These are phyloP conservation scores for Helicostylum pulchrum DNA, from an alignment of 192 early-diverging fungal genomes.

Conservation along the genomic window DNA sequence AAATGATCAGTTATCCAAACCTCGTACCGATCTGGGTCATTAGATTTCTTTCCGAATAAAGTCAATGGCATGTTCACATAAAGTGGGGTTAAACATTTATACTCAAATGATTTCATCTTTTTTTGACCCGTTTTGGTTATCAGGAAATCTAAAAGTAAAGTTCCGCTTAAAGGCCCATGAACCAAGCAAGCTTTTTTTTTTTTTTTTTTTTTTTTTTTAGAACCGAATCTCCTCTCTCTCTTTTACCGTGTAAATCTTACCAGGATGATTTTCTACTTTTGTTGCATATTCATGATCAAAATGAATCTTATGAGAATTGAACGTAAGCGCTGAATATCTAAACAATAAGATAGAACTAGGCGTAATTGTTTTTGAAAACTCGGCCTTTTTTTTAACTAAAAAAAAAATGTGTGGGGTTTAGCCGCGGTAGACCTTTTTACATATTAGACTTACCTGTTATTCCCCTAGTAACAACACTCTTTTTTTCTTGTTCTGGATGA, in stretches of 20 bases:
- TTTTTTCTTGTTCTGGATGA: constrained; percentile 28
- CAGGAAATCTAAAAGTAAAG: constrained; percentile 8
- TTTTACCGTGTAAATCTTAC: not conserved
- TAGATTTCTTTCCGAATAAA: constrained; percentile 1
- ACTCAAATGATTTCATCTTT: not conserved
- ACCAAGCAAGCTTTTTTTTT: constrained; percentile 14
- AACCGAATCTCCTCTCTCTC: not conserved
- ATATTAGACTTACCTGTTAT: constrained; percentile 1
- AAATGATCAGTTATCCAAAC: constrained; percentile 12
- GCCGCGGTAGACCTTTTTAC: not conserved
- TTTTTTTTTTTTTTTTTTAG: not conserved
- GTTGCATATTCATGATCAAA: constrained; percentile 16
- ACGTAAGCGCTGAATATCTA: constrained; percentile 16
- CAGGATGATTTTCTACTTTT: constrained; percentile 10
- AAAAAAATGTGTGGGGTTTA: not conserved
- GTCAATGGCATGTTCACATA: constrained; percentile 3
- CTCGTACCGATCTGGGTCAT: not conserved
- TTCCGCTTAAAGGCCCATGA: constrained; percentile 16
- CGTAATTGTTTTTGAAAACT: not conserved
- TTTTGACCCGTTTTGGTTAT: not conserved
- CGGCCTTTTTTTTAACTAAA: not conserved
- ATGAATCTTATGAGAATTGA: constrained; percentile 18
- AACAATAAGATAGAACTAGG: constrained; percentile 15
- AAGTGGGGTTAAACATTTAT: constrained; percentile 15
- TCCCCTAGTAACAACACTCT: no score